phyloP scores from a whole-genome alignment of 495 filamentous ascomycete species.

The Neurospora tetrasperma region DNA sequence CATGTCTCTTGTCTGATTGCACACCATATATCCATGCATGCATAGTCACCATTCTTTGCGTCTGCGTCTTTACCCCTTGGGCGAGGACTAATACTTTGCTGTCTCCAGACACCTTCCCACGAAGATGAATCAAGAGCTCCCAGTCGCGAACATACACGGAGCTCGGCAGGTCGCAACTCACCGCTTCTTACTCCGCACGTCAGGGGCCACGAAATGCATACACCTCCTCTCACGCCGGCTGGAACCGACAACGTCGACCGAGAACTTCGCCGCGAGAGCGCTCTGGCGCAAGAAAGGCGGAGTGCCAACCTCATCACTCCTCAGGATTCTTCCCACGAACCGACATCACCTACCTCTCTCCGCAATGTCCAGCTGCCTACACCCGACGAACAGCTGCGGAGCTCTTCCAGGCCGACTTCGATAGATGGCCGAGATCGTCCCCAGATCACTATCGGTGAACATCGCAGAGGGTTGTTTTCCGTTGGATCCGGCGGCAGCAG shows the following conservation, averaged over 20 bases:
- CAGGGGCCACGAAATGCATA: constrained; percentile 57
- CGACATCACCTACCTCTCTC: constrained; percentile 20
- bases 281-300: constrained; percentile 22
- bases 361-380: constrained; percentile 5
- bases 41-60: neutral
- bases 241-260: constrained; percentile 43
- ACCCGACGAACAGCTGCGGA: constrained; percentile 14
- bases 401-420: constrained; percentile 29
- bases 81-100: constrained; percentile 3
- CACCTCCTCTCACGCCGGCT: constrained; percentile 82
- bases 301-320: constrained; percentile 55
- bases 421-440: constrained; percentile 29
- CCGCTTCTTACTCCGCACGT: constrained; percentile 33
- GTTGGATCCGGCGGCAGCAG: constrained; percentile 45
- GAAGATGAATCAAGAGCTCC: constrained; percentile 30
- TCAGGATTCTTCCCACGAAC: constrained; percentile 34
- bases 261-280: constrained; percentile 17
- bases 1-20: neutral
- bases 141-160: constrained; percentile 25
- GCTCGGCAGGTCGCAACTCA: constrained; percentile 30
- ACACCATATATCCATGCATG: neutral
- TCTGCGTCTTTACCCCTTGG: constrained; percentile 1
- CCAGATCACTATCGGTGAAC: constrained; percentile 26
- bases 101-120: constrained; percentile 30
- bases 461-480: constrained; percentile 60